Conservation (phyloP, 106 monocot genomes). For the Posidonia australis region DNA sequence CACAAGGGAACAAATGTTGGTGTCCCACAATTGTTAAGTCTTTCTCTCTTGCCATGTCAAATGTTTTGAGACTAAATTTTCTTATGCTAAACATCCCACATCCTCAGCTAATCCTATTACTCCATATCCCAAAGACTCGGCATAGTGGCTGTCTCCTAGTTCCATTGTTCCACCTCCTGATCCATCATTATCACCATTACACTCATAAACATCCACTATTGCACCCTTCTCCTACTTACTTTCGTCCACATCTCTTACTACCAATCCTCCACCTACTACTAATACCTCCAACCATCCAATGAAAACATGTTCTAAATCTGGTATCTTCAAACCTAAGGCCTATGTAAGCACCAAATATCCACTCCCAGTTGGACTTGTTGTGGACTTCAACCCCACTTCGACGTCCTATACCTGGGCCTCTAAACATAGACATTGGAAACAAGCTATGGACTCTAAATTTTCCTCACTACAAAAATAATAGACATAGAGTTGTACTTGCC, state of each 20-base stretch:
- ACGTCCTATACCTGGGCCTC: not conserved
- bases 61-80: not conserved
- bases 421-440: not conserved
- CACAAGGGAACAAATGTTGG: not conserved
- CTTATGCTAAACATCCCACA: too few species aligned
- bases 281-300: too few species aligned
- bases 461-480: not conserved
- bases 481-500: not conserved
- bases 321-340: not conserved
- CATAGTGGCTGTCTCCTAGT: not conserved
- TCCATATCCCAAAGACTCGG: not conserved
- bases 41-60: not conserved
- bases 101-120: not conserved
- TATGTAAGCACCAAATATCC: not conserved
- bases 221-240: not conserved
- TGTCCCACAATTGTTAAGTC: not conserved
- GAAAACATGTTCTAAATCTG: not conserved
- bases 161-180: too few species aligned
- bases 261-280: not conserved
- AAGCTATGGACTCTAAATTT: not conserved
- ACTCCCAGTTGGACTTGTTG: not conserved
- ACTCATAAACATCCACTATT: too few species aligned
- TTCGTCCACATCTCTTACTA: not conserved
- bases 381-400: not conserved
- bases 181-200: too few species aligned